These are phyloP conservation scores for Phytophthora capsici DNA, from an alignment of 352 stramenopile genomes.

Conservation along the genomic window DNA sequence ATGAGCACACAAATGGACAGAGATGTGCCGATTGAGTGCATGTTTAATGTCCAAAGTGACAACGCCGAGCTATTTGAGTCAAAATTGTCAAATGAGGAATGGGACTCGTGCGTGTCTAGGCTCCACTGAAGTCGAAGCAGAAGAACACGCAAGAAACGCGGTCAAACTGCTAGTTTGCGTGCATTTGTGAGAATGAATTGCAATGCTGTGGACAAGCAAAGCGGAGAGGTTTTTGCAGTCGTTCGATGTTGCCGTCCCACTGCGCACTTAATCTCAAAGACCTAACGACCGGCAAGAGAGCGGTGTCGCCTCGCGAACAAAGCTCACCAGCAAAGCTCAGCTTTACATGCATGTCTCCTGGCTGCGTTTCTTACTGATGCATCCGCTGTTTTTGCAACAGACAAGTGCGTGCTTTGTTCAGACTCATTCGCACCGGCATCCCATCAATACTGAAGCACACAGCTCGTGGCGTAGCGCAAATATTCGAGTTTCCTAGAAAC, in stretches of 20 bases:
- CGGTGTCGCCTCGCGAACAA: constrained; percentile 2
- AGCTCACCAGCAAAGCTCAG: not conserved
- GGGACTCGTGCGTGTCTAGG: constrained; percentile 16
- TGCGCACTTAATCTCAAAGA: constrained; percentile 9
- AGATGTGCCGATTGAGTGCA: not conserved
- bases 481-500: too few relatives aligned
- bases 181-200: not conserved
- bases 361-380: too few relatives aligned
- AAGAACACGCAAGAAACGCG: constrained; percentile 32
- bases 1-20: not conserved
- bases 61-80: not conserved
- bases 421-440: too few relatives aligned
- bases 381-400: too few relatives aligned
- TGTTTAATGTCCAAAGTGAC: not conserved
- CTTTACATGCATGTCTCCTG: constrained; percentile 10
- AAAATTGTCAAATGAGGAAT: constrained; percentile 10
- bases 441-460: too few relatives aligned
- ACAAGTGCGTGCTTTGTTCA: too few relatives aligned
- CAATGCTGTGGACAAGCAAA: not conserved
- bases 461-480: too few relatives aligned
- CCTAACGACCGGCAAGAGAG: constrained; percentile 5
- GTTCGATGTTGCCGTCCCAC: not conserved
- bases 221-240: constrained; percentile 8
- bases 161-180: constrained; percentile 9
- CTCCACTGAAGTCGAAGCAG: constrained; percentile 17